Conservation (phyloP, 306 rosid genomes). For the cucumber (Cucumis sativus) region Cucumber_9930_V3 NC_026657.2:5352501-5353000, state of each 20-base stretch:
- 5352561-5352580: conserved; percentile 41
- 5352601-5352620: too few species aligned
- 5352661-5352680: not conserved
- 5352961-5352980: too few species aligned
- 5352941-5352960: too few species aligned
- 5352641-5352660: too few species aligned
- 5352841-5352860: too few species aligned
- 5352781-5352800: conserved; percentile 98
- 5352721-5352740: not conserved
- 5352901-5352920: too few species aligned
- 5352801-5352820: conserved; percentile 76
- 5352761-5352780: conserved; percentile 86
- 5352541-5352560: conserved; percentile 71
- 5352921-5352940: too few species aligned
- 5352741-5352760: conserved; percentile 61
- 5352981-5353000: too few species aligned
- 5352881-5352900: too few species aligned
- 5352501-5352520: conserved; percentile 84
- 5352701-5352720: not conserved
- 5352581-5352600: not conserved
- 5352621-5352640: not conserved
- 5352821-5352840: too few species aligned
- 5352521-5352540: conserved; percentile 85
- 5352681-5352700: not conserved
- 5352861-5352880: too few species aligned